Percentiles rank a stretch among this genome's conserved stretches.
Conservation (phyloP, 495 filamentous ascomycete genomes). For the Hyaloscypha hepaticicola region DNA sequence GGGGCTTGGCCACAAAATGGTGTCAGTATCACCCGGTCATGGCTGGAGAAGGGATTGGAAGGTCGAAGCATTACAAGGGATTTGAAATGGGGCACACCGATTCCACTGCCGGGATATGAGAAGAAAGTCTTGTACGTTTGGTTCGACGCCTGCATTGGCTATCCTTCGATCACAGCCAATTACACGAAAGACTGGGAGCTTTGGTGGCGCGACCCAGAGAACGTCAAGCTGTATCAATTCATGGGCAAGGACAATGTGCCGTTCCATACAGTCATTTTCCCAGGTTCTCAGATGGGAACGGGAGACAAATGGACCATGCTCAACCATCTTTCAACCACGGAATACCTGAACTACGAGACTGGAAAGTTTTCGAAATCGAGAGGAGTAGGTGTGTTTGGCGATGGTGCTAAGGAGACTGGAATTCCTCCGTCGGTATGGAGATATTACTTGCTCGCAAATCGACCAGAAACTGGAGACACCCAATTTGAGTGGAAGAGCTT, state of each 20-base stretch:
- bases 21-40: conserved; percentile 42
- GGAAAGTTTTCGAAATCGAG: conserved; percentile 96
- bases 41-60: conserved; percentile 67
- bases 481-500: conserved; percentile 90
- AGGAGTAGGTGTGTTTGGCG: conserved; percentile 87
- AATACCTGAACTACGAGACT: conserved; percentile 94
- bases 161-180: conserved; percentile 90
- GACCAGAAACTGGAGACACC: conserved; percentile 85
- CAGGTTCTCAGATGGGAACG: conserved; percentile 81
- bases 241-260: conserved; percentile 98
- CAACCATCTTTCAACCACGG: conserved; percentile 83
- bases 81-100: conserved; percentile 82
- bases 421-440: conserved; percentile 85
- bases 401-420: conserved; percentile 85
- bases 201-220: conserved; percentile 91
- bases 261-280: conserved; percentile 92
- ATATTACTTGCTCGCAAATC: conserved; percentile 85
- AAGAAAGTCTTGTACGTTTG: conserved; percentile 87
- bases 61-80: conserved; percentile 84
- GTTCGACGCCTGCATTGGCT: conserved; percentile 98
- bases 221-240: conserved; percentile 94
- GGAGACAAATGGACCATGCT: conserved; percentile 87
- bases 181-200: conserved; percentile 91
- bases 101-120: conserved; percentile 62
- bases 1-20: conserved; percentile 66